Conservation (phyloP, 2,329 filamentous ascomycete genomes). For the Cordyceps javanica region DNA sequence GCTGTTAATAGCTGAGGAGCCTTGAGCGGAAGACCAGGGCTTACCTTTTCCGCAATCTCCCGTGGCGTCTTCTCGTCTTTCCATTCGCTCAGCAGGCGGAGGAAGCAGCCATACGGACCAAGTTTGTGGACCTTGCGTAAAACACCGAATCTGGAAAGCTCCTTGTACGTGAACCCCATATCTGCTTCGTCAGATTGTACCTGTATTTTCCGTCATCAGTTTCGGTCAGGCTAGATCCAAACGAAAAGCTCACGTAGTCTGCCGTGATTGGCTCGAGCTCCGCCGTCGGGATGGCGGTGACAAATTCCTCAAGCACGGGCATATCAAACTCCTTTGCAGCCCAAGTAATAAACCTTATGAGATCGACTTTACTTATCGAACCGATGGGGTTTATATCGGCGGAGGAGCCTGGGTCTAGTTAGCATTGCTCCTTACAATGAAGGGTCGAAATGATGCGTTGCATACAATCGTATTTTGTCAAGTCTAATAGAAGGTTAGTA, state of each 20-base stretch:
- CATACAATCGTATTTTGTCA: conserved; percentile 30
- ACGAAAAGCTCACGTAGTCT: conserved; percentile 19
- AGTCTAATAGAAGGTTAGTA: background rate
- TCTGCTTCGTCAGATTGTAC: conserved; percentile 35
- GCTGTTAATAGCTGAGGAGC: too few species aligned
- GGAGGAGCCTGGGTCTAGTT: conserved; percentile 22
- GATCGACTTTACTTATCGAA: conserved; percentile 49
- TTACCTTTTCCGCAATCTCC: conserved; percentile 39
- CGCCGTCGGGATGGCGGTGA: conserved; percentile 51
- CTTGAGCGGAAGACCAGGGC: too few species aligned
- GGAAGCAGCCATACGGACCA: conserved; percentile 34
- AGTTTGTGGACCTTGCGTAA: conserved; percentile 36
- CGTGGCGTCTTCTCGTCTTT: conserved; percentile 23
- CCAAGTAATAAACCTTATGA: conserved; percentile 59
- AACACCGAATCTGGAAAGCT: conserved; percentile 32
- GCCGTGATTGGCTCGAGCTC: conserved; percentile 40
- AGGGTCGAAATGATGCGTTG: background rate
- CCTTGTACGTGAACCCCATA: conserved; percentile 38
- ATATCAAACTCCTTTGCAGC: conserved; percentile 49
- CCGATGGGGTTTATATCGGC: conserved; percentile 34
- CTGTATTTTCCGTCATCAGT: background rate
- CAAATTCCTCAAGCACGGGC: conserved; percentile 57
- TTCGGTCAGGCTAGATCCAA: background rate
- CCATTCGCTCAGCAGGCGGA: conserved; percentile 34
- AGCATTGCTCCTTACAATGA: background rate